Base-by-base conservation (phyloP, 257 asterid species). In the Agastache rugosa region DNA sequence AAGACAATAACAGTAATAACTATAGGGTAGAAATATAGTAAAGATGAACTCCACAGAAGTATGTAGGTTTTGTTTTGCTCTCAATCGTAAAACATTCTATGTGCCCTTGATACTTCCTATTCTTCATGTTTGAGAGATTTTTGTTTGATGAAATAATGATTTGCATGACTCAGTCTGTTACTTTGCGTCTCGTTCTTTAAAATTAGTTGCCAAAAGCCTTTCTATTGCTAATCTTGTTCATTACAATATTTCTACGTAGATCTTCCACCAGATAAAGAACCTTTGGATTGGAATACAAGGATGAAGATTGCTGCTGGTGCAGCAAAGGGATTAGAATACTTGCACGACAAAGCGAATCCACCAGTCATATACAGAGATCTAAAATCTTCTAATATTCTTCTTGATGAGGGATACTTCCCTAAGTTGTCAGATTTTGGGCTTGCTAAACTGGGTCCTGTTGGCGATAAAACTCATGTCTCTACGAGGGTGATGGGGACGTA, bases 401-500 rank as follows among this genome's bases (percentile, higher is more conserved):
- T 93, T 34, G 89, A 87, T 63, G 90, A 85, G 60, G 96, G 87
- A 17, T 93, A 56, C 77, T 89, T 86, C 51, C 97, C 98, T 0
- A 93, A 93, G 79, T 79, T 93, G 68, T 93, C 98, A 0, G 98
- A 93, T 83, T 93, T 93, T 50, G 98, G 98, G 44, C 98, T 93
- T 60, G 98, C 97, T 19, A 93, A 90, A 77, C 80, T 93, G 56
- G 98, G 97, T 2, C 98, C 98, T 0, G 93, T 93, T 25, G 98
- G 98, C 8, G 98, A 93, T 78, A 87, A 91, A 81, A 93, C 97
- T 71, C 96, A 93, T 35, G 98, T 93, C 58, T 85, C 98, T 5
- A 93, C 98, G 11, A 83, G 98, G 83, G 97, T 93, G 78, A 93
- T 93, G 98, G 98, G 98, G 71, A 93, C 97, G 2, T 89, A 93